phyloP scores from a whole-genome alignment of 2,329 filamentous ascomycete genomes.

The Diaporthe ilicicola region DNA sequence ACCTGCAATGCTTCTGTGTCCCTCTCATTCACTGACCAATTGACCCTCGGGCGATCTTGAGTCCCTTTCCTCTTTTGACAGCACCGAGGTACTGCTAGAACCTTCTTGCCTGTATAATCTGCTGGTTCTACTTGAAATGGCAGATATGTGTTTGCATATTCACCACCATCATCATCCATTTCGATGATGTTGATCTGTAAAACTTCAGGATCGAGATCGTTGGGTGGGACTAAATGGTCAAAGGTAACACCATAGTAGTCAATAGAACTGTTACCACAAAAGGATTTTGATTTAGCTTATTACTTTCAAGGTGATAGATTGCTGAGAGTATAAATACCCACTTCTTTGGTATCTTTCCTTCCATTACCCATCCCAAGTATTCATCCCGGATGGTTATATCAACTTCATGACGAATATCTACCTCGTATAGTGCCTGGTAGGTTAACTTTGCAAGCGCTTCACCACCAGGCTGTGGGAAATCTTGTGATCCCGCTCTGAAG shows the following conservation, averaged over 20 bases:
- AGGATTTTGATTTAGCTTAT: background rate
- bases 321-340: background rate
- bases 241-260: constrained; percentile 53
- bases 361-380: background rate
- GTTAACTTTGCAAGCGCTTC: background rate
- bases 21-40: constrained; percentile 2
- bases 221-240: constrained; percentile 47
- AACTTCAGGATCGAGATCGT: constrained; percentile 49
- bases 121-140: constrained; percentile 45
- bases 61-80: constrained; percentile 49
- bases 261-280: constrained; percentile 19
- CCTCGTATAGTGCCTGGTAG: background rate
- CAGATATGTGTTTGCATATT: constrained; percentile 46
- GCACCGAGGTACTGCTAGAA: constrained; percentile 52
- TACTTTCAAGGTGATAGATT: background rate
- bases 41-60: constrained; percentile 37
- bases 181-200: constrained; percentile 53
- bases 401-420: background rate
- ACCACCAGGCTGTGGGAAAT: background rate
- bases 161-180: constrained; percentile 41
- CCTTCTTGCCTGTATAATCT: constrained; percentile 49
- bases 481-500: background rate
- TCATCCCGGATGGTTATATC: background rate
- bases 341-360: background rate
- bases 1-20: background rate